A percentile compares a stretch with the other conserved stretches of the same genome.
Conservation (phyloP, 495 filamentous ascomycete species). For the Aspergillus nanangensis region DNA sequence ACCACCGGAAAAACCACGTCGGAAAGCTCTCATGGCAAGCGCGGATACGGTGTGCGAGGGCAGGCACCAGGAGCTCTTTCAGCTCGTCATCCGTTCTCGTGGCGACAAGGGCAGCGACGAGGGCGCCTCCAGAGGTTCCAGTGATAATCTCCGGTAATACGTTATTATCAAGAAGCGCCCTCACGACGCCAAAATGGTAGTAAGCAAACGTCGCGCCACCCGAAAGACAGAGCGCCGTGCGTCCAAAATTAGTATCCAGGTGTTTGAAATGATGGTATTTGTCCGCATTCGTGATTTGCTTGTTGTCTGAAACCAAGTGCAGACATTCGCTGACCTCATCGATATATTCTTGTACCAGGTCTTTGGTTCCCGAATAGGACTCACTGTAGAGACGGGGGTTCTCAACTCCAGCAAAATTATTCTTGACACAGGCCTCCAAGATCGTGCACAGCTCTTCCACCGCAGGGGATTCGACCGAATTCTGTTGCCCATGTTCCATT, state of each 20-base stretch:
- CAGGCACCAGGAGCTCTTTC: constrained; percentile 76
- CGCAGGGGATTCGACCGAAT: constrained; percentile 36
- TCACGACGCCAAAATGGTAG: constrained; percentile 92
- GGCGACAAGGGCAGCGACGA: constrained; percentile 82
- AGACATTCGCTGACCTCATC: constrained; percentile 67
- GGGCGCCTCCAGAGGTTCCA: constrained; percentile 88
- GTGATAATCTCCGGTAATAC: constrained; percentile 91
- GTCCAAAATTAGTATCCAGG: constrained; percentile 83
- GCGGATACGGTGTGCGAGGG: constrained; percentile 76
- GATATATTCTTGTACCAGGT: constrained; percentile 81
- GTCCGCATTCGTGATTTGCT: constrained; percentile 60
- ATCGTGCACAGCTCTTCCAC: constrained; percentile 70
- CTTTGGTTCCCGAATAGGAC: constrained; percentile 94
- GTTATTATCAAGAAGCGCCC: constrained; percentile 82
- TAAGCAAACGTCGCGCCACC: constrained; percentile 96
- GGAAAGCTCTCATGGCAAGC: constrained; percentile 76
- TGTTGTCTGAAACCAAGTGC: constrained; percentile 60
- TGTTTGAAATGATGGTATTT: constrained; percentile 86
- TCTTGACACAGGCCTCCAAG: constrained; percentile 90
- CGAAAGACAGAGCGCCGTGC: constrained; percentile 86
- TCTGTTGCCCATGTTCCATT: constrained; percentile 14
- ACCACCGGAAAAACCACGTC: constrained; percentile 81
- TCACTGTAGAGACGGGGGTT: constrained; percentile 91
- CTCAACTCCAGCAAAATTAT: constrained; percentile 94
- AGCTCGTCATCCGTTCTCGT: constrained; percentile 91